Evolutionary conservation across 2,329 filamentous ascomycete genomes (phyloP).

Genomic region (Ophiobolus disseminans): DNA sequence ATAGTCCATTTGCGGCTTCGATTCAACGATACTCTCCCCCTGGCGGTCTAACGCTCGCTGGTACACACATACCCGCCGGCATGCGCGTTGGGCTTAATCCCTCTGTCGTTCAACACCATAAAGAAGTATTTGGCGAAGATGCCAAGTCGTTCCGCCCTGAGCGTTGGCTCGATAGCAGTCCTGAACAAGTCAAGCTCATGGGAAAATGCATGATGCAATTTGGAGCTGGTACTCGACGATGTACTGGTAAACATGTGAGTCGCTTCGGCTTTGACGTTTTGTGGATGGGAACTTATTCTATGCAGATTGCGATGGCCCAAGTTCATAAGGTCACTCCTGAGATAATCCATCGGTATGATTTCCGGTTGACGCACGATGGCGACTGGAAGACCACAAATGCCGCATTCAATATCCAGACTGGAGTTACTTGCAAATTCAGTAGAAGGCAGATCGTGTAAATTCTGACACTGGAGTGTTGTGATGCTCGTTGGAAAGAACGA

Average conservation of each 20-base stretch:
- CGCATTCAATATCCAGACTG: slow-evolving; percentile 27
- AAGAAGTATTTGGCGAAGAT: slow-evolving; percentile 49
- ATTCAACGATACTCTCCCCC: slow-evolving; percentile 27
- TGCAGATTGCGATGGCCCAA: slow-evolving; percentile 17
- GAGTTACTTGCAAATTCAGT: slow-evolving; percentile 17
- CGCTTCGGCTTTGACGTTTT: slow-evolving; percentile 22
- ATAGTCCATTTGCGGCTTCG: slow-evolving; percentile 38
- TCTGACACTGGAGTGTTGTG: too few species aligned
- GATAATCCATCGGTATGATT: slow-evolving; percentile 8
- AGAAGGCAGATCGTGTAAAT: slow-evolving; percentile 5
- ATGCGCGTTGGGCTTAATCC: slow-evolving; percentile 55
- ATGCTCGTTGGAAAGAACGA: too few species aligned
- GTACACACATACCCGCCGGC: slow-evolving; percentile 39
- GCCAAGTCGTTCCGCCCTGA: slow-evolving; percentile 53
- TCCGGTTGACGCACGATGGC: slow-evolving; percentile 10
- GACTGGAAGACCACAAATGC: slow-evolving; percentile 22
- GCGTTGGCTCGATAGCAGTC: slow-evolving; percentile 51
- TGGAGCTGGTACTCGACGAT: slow-evolving; percentile 43
- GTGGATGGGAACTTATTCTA: slow-evolving; percentile 6
- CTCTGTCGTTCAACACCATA: slow-evolving; percentile 53
- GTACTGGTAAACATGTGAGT: slow-evolving; percentile 39
- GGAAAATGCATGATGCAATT: slow-evolving; percentile 47
- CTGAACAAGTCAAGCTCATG: slow-evolving; percentile 22
- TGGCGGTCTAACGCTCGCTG: slow-evolving; percentile 27
- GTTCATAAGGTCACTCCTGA: slow-evolving; percentile 14